These are phyloP conservation scores for Lentinula guzmanii DNA, from an alignment of 768 basidiomycete species.

Conservation along the genomic window DNA sequence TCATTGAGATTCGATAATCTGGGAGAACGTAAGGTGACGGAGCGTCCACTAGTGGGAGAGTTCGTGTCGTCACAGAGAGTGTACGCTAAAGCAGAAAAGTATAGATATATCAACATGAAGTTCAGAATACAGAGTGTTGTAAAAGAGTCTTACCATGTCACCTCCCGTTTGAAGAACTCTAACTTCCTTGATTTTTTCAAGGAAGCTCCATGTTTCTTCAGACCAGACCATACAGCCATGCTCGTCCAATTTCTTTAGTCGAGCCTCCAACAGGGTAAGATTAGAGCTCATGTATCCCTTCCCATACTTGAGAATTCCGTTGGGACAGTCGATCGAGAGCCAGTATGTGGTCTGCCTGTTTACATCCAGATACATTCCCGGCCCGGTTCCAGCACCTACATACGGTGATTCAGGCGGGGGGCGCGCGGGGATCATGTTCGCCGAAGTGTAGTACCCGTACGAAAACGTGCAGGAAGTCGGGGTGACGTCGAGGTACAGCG, in stretches of 20 bases:
- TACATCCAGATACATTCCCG: not conserved
- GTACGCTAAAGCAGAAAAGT: not conserved
- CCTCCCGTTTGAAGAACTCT: not conserved
- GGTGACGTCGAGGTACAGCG: not conserved
- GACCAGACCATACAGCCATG: not conserved
- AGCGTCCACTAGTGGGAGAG: conserved; percentile 11
- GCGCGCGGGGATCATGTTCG: not conserved
- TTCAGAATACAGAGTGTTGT: too few species aligned
- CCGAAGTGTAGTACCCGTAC: not conserved
- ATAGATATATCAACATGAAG: too few species aligned
- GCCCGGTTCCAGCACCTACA: not conserved
- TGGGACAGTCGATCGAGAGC: not conserved
- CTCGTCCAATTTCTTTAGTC: not conserved
- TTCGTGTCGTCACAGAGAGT: not conserved
- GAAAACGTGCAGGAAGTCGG: not conserved
- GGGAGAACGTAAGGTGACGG: conserved; percentile 10
- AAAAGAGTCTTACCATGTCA: not conserved
- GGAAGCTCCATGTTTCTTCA: not conserved
- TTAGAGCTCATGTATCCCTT: not conserved
- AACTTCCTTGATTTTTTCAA: not conserved
- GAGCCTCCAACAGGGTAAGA: not conserved
- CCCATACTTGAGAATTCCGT: not conserved
- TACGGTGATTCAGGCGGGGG: not conserved
- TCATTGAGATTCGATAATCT: conserved; percentile 9
- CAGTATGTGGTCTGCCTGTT: not conserved